phyloP scores from a whole-genome alignment of 176 grass and related monocot species.

The Aechmea fasciata region DNA sequence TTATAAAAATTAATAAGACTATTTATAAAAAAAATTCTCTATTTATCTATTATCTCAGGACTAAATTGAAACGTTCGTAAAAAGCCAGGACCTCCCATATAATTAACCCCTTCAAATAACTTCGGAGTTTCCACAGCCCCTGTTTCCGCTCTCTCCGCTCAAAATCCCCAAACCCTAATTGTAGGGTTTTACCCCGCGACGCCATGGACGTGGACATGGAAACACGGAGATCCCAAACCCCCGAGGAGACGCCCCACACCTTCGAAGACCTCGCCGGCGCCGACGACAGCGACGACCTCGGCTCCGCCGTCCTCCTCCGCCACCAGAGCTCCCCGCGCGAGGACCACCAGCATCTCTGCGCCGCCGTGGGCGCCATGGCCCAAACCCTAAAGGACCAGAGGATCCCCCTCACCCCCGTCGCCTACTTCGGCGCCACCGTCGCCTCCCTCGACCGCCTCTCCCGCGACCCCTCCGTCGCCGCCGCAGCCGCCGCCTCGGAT shows the following conservation, averaged over 20 bases:
- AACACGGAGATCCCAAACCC: too few species aligned
- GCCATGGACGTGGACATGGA: too few species aligned
- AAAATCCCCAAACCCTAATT: neutral
- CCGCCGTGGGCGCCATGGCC: constrained; percentile 55
- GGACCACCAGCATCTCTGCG: constrained; percentile 73
- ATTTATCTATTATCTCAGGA: too few species aligned
- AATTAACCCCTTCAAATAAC: too few species aligned
- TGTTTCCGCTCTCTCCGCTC: too few species aligned
- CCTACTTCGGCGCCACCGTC: constrained; percentile 55
- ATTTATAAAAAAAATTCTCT: too few species aligned
- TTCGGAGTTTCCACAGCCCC: too few species aligned
- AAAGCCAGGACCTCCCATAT: too few species aligned
- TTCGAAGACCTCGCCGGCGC: neutral
- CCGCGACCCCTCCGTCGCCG: constrained; percentile 22
- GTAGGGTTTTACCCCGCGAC: too few species aligned
- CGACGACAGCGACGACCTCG: constrained; percentile 40
- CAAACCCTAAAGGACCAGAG: constrained; percentile 58
- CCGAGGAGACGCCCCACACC: too few species aligned
- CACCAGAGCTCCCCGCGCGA: constrained; percentile 45
- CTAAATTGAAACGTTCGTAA: too few species aligned
- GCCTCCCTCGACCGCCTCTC: constrained; percentile 49
- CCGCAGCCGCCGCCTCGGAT: constrained; percentile 29
- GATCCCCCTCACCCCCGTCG: constrained; percentile 33
- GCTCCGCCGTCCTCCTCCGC: constrained; percentile 38
- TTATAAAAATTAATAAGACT: too few species aligned